Conservation (phyloP, 352 stramenopile genomes). For the Globisporangium acanthophoron region DNA sequence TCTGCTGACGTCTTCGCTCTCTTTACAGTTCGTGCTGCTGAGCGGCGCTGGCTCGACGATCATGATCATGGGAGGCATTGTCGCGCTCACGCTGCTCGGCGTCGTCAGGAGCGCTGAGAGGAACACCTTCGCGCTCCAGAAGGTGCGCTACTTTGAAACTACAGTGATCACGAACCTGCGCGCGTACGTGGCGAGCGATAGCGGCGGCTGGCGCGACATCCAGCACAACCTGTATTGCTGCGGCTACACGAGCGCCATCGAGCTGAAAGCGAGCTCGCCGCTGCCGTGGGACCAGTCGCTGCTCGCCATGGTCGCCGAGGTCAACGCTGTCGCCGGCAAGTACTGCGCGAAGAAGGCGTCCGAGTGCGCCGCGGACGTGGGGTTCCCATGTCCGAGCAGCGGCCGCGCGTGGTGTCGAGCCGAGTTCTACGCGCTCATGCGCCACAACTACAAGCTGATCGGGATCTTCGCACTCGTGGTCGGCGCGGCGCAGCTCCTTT, state of each 20-base stretch:
- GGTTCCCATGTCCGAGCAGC: conserved; percentile 30
- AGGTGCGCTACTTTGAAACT: conserved; percentile 37
- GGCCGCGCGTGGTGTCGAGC: conserved; percentile 39
- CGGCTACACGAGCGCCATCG: conserved; percentile 30
- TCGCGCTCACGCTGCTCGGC: conserved; percentile 34
- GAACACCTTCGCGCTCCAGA: conserved; percentile 28
- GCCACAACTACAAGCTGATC: conserved; percentile 40
- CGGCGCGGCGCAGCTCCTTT: conserved; percentile 37
- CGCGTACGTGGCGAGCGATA: conserved; percentile 20
- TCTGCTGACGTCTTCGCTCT: no score
- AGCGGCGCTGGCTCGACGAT: conserved; percentile 30
- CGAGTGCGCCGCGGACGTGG: conserved; percentile 14
- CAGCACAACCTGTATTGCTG: conserved; percentile 56
- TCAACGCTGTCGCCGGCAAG: conserved; percentile 32
- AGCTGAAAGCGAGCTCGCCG: conserved; percentile 13
- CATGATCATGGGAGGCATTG: conserved; percentile 40
- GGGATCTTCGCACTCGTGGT: conserved; percentile 38
- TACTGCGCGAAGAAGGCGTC: conserved; percentile 29
- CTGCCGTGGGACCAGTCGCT: conserved; percentile 29
- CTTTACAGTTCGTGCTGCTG: conserved; percentile 40
- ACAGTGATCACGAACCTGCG: conserved; percentile 36
- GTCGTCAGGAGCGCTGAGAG: conserved; percentile 29
- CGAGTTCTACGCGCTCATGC: conserved; percentile 38
- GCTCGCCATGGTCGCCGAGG: conserved; percentile 23
- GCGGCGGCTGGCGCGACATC: conserved; percentile 27